Evolutionary conservation across 2,329 filamentous ascomycete genomes (phyloP).

Genomic region (Penicillium aurantiogriseum): DNA sequence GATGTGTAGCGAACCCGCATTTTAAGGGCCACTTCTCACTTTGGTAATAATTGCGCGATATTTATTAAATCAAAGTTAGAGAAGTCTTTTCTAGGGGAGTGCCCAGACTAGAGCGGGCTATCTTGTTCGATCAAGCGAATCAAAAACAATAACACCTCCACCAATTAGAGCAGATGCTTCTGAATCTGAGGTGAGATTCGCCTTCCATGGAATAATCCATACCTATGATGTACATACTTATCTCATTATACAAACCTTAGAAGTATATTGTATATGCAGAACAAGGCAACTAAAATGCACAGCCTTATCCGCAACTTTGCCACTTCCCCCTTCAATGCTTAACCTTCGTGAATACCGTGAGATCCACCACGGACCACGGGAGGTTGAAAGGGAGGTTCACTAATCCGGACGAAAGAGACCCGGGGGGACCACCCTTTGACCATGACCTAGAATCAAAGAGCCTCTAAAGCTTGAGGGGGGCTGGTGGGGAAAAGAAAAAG

Average conservation of each 20-base stretch:
- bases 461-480: slow-evolving; percentile 3
- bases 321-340: background rate
- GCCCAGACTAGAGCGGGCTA: background rate
- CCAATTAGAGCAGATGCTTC: background rate
- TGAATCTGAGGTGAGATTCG: slow-evolving; percentile 10
- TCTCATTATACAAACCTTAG: background rate
- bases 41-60: background rate
- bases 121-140: background rate
- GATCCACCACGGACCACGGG: background rate
- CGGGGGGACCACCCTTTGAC: background rate
- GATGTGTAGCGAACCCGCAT: background rate
- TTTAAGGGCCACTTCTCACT: background rate
- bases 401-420: background rate
- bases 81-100: background rate
- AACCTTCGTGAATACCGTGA: background rate
- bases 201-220: background rate
- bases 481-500: slow-evolving; percentile 1
- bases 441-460: background rate
- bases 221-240: background rate
- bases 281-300: background rate
- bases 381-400: background rate
- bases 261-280: background rate
- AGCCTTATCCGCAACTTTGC: background rate
- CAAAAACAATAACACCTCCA: background rate
- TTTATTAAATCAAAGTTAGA: background rate